A percentile compares a stretch with the other conserved stretches of the same genome.
Conservation (phyloP, 208 protist species). For the Trypanosoma grayi region DNA sequence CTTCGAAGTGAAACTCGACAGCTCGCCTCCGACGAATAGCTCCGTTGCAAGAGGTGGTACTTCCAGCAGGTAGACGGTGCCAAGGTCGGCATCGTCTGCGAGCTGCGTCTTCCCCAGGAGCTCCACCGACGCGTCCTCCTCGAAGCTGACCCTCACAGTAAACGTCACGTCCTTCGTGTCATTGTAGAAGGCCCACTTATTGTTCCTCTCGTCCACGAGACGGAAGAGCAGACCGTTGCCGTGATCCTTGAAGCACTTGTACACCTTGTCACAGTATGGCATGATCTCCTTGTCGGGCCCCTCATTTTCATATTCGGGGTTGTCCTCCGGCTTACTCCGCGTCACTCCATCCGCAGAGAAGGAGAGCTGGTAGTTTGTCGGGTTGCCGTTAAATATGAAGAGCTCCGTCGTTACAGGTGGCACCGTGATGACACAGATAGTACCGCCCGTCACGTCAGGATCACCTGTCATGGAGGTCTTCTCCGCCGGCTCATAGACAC, state of each 20-base stretch:
- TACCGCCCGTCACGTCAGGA: slow-evolving; percentile 37
- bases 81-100: slow-evolving; percentile 37
- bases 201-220: slow-evolving; percentile 41
- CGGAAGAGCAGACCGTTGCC: slow-evolving; percentile 70
- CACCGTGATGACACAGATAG: slow-evolving; percentile 51
- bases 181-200: slow-evolving; percentile 71
- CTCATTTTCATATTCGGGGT: slow-evolving; percentile 46
- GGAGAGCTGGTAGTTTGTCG: slow-evolving; percentile 52
- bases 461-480: slow-evolving; percentile 37
- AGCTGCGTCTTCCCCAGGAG: slow-evolving; percentile 40
- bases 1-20: slow-evolving; percentile 60
- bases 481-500: slow-evolving; percentile 32
- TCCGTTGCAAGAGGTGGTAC: slow-evolving; percentile 57
- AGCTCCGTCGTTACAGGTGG: slow-evolving; percentile 47
- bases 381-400: slow-evolving; percentile 54
- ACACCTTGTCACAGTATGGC: slow-evolving; percentile 39
- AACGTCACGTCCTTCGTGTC: slow-evolving; percentile 56
- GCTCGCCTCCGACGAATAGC: slow-evolving; percentile 57
- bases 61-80: slow-evolving; percentile 38
- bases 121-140: slow-evolving; percentile 26
- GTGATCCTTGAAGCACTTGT: slow-evolving; percentile 62
- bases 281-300: slow-evolving; percentile 47
- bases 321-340: slow-evolving; percentile 38
- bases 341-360: slow-evolving; percentile 49
- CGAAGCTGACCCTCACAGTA: slow-evolving; percentile 47